Percentiles rank a stretch among this genome's conserved stretches.
These are phyloP conservation scores for Colletotrichum caudatum DNA, from an alignment of 2,329 filamentous ascomycete species.

Conservation along the genomic window DNA sequence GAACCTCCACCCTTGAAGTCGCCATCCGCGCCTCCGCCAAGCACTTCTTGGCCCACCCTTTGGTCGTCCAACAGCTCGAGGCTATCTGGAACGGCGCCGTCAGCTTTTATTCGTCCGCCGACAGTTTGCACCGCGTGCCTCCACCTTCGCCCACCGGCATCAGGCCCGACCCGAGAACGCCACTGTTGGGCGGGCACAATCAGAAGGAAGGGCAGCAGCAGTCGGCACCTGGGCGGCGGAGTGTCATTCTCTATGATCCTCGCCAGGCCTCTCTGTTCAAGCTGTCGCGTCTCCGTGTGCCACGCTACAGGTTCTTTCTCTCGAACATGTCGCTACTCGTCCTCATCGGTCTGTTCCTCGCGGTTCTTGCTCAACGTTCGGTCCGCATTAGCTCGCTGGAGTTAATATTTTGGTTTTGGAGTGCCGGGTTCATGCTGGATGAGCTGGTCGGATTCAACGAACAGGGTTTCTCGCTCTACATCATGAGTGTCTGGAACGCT, in stretches of 20 bases:
- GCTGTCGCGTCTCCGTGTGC: constrained; percentile 88
- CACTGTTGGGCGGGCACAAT: constrained; percentile 59
- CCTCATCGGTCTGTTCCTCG: constrained; percentile 85
- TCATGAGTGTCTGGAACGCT: constrained; percentile 98
- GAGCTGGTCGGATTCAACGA: constrained; percentile 97
- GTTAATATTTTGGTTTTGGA: constrained; percentile 97
- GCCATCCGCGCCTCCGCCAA: constrained; percentile 94
- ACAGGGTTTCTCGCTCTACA: constrained; percentile 94
- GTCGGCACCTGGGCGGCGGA: constrained; percentile 68
- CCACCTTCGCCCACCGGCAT: constrained; percentile 46
- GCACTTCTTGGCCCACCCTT: constrained; percentile 88
- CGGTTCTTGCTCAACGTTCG: constrained; percentile 81
- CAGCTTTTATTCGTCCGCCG: constrained; percentile 90
- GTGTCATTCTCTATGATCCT: constrained; percentile 90
- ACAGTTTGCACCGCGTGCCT: constrained; percentile 79
- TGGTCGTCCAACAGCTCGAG: constrained; percentile 95
- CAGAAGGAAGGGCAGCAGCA: constrained; percentile 48
- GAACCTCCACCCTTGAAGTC: constrained; percentile 91
- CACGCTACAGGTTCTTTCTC: constrained; percentile 89
- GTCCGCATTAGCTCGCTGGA: constrained; percentile 86
- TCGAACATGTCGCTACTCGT: constrained; percentile 90
- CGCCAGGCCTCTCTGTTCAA: constrained; percentile 92
- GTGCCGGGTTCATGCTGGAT: constrained; percentile 95
- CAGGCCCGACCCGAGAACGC: constrained; percentile 62
- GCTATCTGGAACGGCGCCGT: constrained; percentile 97